Conservation (phyloP, 2,329 filamentous ascomycete genomes). For the Ceratocystis ficicola region DNA sequence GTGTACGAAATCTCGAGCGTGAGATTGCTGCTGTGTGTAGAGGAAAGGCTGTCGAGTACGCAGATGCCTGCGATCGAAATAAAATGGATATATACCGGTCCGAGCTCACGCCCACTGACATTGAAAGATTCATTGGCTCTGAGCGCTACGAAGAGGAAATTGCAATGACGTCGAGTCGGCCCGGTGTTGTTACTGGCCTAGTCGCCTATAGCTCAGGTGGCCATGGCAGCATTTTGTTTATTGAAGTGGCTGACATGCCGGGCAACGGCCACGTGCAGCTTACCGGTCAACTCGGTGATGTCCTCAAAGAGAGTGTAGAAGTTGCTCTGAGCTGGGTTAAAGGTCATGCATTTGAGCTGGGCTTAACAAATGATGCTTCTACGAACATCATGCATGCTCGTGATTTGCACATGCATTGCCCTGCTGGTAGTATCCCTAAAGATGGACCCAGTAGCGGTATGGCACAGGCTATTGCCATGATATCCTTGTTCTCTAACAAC, state of each 20-base stretch:
- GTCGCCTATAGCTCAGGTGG: conserved; percentile 89
- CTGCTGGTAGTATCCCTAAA: conserved; percentile 87
- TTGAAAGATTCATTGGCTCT: conserved; percentile 83
- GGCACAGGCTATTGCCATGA: conserved; percentile 84
- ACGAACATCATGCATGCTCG: conserved; percentile 95
- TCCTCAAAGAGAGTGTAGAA: conserved; percentile 93
- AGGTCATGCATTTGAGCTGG: conserved; percentile 82
- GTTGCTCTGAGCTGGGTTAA: conserved; percentile 96
- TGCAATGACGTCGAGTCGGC: conserved; percentile 68
- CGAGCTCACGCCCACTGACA: conserved; percentile 60
- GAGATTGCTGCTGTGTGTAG: conserved; percentile 92
- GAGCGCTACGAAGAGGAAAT: conserved; percentile 89
- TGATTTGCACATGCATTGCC: conserved; percentile 91
- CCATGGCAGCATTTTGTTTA: conserved; percentile 93
- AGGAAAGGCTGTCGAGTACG: conserved; percentile 87
- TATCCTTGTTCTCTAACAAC: conserved; percentile 77
- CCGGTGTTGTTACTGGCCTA: conserved; percentile 88
- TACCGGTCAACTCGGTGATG: conserved; percentile 90
- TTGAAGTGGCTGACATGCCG: conserved; percentile 95
- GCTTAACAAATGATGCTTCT: conserved; percentile 63
- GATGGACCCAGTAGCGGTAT: conserved; percentile 80
- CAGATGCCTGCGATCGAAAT: conserved; percentile 70
- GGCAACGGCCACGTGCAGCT: conserved; percentile 84
- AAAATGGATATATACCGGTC: conserved; percentile 59
- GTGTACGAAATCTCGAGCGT: conserved; percentile 88